phyloP scores from a whole-genome alignment of 2,329 filamentous ascomycete genomes.

The Drechslerella coelobrocha region DNA sequence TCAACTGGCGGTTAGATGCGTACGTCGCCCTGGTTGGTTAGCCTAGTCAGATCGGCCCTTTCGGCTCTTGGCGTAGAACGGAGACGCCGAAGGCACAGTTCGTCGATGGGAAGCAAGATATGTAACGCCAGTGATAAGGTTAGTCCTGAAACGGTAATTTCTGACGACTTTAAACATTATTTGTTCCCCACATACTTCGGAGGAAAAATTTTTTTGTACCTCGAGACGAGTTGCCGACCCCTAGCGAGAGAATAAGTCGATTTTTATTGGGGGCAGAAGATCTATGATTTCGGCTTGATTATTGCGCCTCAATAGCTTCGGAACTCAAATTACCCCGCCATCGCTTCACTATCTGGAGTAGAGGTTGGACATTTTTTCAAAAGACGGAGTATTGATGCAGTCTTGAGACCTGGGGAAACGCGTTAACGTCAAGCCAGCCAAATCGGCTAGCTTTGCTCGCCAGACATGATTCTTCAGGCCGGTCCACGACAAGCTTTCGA shows the following conservation, averaged over 20 bases:
- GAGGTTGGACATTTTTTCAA: not conserved
- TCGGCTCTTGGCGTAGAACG: constrained; percentile 32
- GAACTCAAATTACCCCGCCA: not conserved
- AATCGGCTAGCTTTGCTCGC: too few relatives aligned
- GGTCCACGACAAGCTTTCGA: too few relatives aligned
- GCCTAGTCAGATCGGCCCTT: constrained; percentile 17
- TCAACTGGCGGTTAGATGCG: constrained; percentile 50
- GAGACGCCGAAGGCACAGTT: constrained; percentile 22
- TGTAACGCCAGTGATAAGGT: not conserved
- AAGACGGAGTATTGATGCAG: not conserved
- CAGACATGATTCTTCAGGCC: too few relatives aligned
- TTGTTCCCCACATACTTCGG: too few relatives aligned
- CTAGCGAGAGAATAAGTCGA: not conserved
- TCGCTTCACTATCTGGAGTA: not conserved
- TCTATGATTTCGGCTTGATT: not conserved
- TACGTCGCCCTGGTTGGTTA: constrained; percentile 20
- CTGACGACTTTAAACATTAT: constrained; percentile 5
- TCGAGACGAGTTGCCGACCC: constrained; percentile 7
- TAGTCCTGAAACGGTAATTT: constrained; percentile 31
- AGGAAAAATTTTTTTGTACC: not conserved
- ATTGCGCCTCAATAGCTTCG: not conserved
- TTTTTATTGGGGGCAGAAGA: not conserved
- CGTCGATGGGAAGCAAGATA: not conserved
- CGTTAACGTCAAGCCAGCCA: too few relatives aligned
- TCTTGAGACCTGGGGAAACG: not conserved